Conservation (phyloP, 1,284 basidiomycete species). For the Tilletiopsis washingtonensis region DNA sequence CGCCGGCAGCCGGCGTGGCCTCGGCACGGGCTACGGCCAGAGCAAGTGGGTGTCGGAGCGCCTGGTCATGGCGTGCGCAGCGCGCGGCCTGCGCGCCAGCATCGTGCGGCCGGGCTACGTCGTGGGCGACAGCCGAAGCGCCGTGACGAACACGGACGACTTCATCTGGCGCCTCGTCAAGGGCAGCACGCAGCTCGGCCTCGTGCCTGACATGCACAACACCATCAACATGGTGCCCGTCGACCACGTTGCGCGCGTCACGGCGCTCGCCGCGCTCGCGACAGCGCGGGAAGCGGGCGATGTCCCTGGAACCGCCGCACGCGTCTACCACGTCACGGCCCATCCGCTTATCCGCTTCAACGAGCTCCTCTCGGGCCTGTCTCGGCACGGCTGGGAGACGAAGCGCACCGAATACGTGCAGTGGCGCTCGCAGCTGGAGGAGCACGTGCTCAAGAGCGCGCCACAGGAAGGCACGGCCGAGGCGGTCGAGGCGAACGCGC, state of each 20-base stretch:
- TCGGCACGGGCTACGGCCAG: constrained; percentile 93
- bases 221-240: constrained; percentile 97
- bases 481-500: constrained; percentile 76
- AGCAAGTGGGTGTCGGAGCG: constrained; percentile 98
- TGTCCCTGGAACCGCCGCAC: constrained; percentile 49
- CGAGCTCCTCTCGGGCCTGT: constrained; percentile 67
- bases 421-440: constrained; percentile 86
- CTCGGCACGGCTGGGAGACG: constrained; percentile 72
- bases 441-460: constrained; percentile 65
- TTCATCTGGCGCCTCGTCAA: constrained; percentile 98
- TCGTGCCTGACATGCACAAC: constrained; percentile 96
- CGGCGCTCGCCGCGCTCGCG: constrained; percentile 50
- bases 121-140: constrained; percentile 71
- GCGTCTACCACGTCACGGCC: constrained; percentile 82
- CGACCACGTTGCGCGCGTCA: constrained; percentile 84
- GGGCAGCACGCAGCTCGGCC: constrained; percentile 89
- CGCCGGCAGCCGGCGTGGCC: constrained; percentile 67
- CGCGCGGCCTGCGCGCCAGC: constrained; percentile 73
- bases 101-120: constrained; percentile 93
- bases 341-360: constrained; percentile 85
- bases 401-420: constrained; percentile 76
- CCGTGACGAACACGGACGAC: constrained; percentile 97
- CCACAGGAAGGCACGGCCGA: constrained; percentile 39
- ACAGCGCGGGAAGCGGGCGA: constrained; percentile 56
- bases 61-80: constrained; percentile 80